phyloP scores from a whole-genome alignment of 202 grass and related monocot species.

The Eragrostis tef region DNA sequence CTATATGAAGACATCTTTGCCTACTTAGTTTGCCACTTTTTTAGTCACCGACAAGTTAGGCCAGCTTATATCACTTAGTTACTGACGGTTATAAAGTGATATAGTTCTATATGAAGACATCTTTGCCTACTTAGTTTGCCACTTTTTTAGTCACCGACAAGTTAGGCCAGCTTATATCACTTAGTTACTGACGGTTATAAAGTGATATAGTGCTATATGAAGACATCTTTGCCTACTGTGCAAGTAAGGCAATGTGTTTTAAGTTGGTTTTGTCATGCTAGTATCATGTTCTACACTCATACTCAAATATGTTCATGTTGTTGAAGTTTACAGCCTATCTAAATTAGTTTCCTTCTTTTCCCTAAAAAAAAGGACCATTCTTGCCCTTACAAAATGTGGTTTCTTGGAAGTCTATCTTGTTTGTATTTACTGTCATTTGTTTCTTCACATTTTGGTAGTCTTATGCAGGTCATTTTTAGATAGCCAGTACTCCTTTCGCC shows the following conservation, averaged over 20 bases:
- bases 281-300: conserved; percentile 16
- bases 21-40: not conserved
- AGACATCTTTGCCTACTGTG: too few species aligned
- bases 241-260: not conserved
- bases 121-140: too few species aligned
- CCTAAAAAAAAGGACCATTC: too few species aligned
- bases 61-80: too few species aligned
- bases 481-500: conserved; percentile 82
- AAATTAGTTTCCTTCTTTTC: conserved; percentile 44
- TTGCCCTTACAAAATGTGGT: not conserved
- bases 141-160: too few species aligned
- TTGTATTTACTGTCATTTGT: not conserved
- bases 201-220: too few species aligned
- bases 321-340: conserved; percentile 19
- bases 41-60: not conserved
- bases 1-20: not conserved
- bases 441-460: not conserved
- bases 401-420: not conserved
- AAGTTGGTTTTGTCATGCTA: conserved; percentile 34
- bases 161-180: too few species aligned
- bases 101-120: not conserved
- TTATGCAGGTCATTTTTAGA: conserved; percentile 79
- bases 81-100: not conserved
- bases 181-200: too few species aligned
- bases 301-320: conserved; percentile 26